These are phyloP conservation scores for Mucor saturninus DNA, from an alignment of 371 early-diverging fungal genomes.

Conservation along the genomic window DNA sequence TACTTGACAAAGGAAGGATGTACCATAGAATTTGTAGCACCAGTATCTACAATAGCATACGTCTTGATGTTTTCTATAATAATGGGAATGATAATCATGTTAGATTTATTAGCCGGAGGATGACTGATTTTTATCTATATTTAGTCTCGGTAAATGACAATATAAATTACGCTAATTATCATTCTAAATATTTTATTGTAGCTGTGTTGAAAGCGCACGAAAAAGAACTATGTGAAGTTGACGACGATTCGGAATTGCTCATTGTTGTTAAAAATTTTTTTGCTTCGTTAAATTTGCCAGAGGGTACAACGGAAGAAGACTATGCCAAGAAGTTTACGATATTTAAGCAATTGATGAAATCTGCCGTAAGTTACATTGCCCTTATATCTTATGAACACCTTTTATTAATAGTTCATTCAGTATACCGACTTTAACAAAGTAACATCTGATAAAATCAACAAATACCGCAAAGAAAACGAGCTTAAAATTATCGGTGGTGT, in stretches of 20 bases:
- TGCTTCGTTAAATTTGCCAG: constrained; percentile 66
- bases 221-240: constrained; percentile 75
- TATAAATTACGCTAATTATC: background rate
- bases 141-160: constrained; percentile 16
- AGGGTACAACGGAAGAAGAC: constrained; percentile 47
- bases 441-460: constrained; percentile 75
- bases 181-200: constrained; percentile 23
- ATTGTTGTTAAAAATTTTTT: constrained; percentile 80
- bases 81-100: background rate
- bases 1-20: background rate
- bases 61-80: constrained; percentile 8
- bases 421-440: constrained; percentile 88
- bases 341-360: constrained; percentile 88
- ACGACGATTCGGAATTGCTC: constrained; percentile 93
- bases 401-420: background rate
- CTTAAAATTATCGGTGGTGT: constrained; percentile 93
- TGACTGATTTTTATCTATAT: background rate
- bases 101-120: too few relatives aligned
- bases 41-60: constrained; percentile 11
- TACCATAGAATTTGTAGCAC: background rate
- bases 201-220: constrained; percentile 93
- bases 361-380: constrained; percentile 56
- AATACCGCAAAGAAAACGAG: constrained; percentile 84
- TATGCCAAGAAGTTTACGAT: constrained; percentile 65
- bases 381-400: background rate